Evolutionary conservation across 306 rosid species (phyloP).

Genomic region (Ormosia emarginata): DNA sequence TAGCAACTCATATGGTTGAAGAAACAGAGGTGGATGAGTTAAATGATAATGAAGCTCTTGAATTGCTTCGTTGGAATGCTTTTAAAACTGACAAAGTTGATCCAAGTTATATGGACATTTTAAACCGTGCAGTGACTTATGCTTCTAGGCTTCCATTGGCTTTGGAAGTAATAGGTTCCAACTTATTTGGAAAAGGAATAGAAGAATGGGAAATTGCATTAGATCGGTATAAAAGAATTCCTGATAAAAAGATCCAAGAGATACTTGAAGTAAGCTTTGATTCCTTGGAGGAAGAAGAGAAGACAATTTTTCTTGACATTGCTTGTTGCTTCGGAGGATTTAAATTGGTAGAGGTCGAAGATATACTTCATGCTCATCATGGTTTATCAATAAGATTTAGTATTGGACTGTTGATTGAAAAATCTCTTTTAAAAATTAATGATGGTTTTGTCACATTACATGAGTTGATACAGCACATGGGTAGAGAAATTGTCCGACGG

Average conservation of each 20-base stretch:
- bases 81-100: background rate
- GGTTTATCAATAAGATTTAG: background rate
- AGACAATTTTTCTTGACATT: slow-evolving; percentile 4
- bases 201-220: background rate
- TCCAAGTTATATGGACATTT: background rate
- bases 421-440: slow-evolving; percentile 1
- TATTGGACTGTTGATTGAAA: background rate
- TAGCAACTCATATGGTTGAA: background rate
- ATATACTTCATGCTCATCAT: background rate
- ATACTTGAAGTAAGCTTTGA: slow-evolving; percentile 3
- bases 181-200: no score
- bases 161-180: slow-evolving; percentile 19
- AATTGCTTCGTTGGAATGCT: slow-evolving; percentile 12
- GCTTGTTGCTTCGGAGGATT: background rate
- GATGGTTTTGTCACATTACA: background rate
- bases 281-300: background rate
- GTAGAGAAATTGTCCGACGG: no score
- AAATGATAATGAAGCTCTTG: background rate
- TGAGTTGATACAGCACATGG: background rate
- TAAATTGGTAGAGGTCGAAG: background rate
- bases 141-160: background rate
- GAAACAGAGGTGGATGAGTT: background rate
- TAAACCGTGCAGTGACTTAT: background rate
- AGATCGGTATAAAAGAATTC: background rate
- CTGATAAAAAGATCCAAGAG: background rate